Percentiles rank a stretch among this genome's conserved stretches.
These are phyloP conservation scores for Ogataea pini DNA, from an alignment of 805 yeast species.

Conservation along the genomic window DNA sequence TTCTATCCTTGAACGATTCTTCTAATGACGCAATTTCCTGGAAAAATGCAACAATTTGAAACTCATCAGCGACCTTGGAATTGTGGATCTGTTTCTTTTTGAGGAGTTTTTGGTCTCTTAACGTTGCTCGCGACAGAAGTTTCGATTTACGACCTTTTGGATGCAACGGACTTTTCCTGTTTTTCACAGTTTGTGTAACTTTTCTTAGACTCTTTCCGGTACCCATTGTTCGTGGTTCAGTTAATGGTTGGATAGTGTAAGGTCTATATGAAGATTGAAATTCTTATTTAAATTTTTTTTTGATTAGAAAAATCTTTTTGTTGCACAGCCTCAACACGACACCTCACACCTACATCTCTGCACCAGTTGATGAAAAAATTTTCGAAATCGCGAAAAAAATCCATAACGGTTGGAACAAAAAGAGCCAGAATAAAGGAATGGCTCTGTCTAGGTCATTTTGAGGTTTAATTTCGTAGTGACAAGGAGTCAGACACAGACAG, in stretches of 20 bases:
- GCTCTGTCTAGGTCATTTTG: neutral
- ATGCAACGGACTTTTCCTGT: slow-evolving; percentile 63
- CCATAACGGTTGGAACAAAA: slow-evolving; percentile 1
- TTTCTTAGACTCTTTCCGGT: slow-evolving; percentile 56
- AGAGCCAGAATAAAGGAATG: neutral
- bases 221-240: slow-evolving; percentile 47
- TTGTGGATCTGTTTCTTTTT: slow-evolving; percentile 56
- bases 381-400: slow-evolving; percentile 8
- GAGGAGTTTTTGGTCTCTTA: slow-evolving; percentile 73
- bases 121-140: slow-evolving; percentile 80
- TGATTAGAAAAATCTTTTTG: neutral
- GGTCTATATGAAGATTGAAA: no score
- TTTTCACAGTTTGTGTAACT: slow-evolving; percentile 59
- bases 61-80: slow-evolving; percentile 61
- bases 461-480: neutral
- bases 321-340: slow-evolving; percentile 3
- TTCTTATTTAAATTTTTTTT: neutral
- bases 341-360: slow-evolving; percentile 4
- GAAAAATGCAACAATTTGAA: slow-evolving; percentile 56
- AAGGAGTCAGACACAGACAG: slow-evolving; percentile 5
- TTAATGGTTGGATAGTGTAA: no score
- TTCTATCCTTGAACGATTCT: slow-evolving; percentile 36
- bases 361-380: slow-evolving; percentile 6
- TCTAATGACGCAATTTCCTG: slow-evolving; percentile 56
- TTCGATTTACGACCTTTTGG: slow-evolving; percentile 89